Evolutionary conservation across 495 filamentous ascomycete genomes (phyloP).

Genomic region (Evernia prunastri): DNA sequence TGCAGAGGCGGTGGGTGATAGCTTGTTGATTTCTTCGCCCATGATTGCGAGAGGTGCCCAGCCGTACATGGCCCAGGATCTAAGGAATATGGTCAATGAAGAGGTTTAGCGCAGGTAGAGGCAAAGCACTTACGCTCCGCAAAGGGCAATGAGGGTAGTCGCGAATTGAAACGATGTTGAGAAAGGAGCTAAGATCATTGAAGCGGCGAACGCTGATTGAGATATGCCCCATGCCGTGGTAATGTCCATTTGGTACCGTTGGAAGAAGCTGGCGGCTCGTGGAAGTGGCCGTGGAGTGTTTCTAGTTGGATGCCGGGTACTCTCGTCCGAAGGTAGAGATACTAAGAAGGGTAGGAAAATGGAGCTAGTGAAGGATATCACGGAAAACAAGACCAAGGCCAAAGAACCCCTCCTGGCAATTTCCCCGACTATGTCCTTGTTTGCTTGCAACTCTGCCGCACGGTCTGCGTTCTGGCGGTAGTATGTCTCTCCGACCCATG

Average conservation of each 20-base stretch:
- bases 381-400: constrained; percentile 63
- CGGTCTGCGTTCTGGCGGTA: constrained; percentile 70
- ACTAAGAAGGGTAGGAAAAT: constrained; percentile 63
- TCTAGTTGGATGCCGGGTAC: constrained; percentile 50
- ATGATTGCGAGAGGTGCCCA: constrained; percentile 91
- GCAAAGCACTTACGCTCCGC: constrained; percentile 51
- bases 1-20: constrained; percentile 31
- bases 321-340: constrained; percentile 53
- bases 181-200: constrained; percentile 66
- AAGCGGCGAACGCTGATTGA: constrained; percentile 56
- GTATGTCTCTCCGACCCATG: constrained; percentile 95
- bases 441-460: constrained; percentile 34
- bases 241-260: constrained; percentile 57
- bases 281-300: constrained; percentile 63
- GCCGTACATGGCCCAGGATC: constrained; percentile 62
- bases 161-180: constrained; percentile 62
- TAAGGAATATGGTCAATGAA: constrained; percentile 21
- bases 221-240: constrained; percentile 63
- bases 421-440: constrained; percentile 58
- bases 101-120: not conserved
- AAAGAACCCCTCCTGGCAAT: constrained; percentile 66
- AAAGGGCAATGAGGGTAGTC: constrained; percentile 59
- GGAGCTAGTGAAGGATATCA: constrained; percentile 58
- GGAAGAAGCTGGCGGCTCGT: constrained; percentile 49
- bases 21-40: constrained; percentile 86